Evolutionary conservation across 1,139 yeast genomes (phyloP), one percentile per base, ranked within the genome.

Genomic region (Geotrichum bryndzae): DNA sequence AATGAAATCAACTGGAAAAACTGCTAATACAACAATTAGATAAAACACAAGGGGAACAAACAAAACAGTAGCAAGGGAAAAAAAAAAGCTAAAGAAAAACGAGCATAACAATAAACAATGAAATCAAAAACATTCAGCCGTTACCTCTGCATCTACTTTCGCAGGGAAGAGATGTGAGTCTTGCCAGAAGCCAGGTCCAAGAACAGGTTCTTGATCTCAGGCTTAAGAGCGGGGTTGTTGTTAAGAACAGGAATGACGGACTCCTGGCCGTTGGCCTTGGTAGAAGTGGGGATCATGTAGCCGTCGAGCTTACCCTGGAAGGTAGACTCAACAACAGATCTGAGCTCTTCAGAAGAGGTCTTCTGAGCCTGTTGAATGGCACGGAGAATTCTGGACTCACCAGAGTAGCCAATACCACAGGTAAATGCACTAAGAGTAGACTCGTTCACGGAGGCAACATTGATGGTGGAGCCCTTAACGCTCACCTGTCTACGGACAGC

Each of bases 171-270:
- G 23, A 68, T 53, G 7, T 67, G 59, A n/a, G 65, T 62, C 56
- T 67, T 64, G 18, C 74, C 74, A 11, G 69, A 64, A 1, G 72
- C 73, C 22, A 72, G 65, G 31, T 66, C 63, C 13, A 69, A 64
- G 41, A 72, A 56, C 53, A 70, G 64, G 58, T 60, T 62, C 60
- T 69, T 68, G 31, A 68, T 65, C 25, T 66, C 63, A 13, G 65
- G 66, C n/a, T 65, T 57, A 48, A 69, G 61, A 6, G 67, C 60
- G 22, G 63, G 56, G 64, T 72, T 71, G 53, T 69, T 65, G 57
- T 68, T 68, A 50, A 72, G 62, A 23, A 66, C 58, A 51, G 66
- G 63, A 53, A 68, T 65, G 25, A 68, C 58, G 23, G 57, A 45
- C 33, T 61, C 62, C 7, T 68, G 59, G 2, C 65, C 60, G 18